Percentiles rank a stretch among this genome's conserved stretches.
Evolutionary conservation across 805 yeast genomes (phyloP).

Genomic region (Ogataea thermomethanolica): DNA sequence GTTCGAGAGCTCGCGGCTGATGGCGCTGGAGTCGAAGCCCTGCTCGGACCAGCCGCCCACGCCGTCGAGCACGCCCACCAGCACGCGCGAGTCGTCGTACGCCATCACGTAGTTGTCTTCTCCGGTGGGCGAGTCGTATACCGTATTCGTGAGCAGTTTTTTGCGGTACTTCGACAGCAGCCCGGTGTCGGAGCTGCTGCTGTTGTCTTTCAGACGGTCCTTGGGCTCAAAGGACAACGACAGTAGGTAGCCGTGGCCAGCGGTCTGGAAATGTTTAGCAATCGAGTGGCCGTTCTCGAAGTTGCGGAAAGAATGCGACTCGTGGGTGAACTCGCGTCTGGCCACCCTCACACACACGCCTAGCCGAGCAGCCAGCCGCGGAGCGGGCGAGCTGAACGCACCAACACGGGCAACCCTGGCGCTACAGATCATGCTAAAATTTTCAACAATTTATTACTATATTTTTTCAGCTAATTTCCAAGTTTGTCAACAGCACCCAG

Average conservation of each 20-base stretch:
- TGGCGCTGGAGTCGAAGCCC: conserved; percentile 86
- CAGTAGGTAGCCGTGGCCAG: conserved; percentile 43
- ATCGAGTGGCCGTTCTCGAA: conserved; percentile 30
- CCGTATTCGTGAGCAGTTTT: conserved; percentile 21
- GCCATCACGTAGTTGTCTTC: conserved; percentile 71
- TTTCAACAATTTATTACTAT: conserved; percentile 4
- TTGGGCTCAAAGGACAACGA: conserved; percentile 77
- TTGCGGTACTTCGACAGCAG: conserved; percentile 27
- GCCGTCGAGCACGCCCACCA: conserved; percentile 90
- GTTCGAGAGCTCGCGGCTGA: conserved; percentile 73
- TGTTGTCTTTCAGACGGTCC: conserved; percentile 50
- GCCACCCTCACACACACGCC: not conserved
- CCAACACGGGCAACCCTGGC: not conserved
- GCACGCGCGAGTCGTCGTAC: conserved; percentile 40
- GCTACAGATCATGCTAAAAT: conserved; percentile 1
- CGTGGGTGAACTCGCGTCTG: conserved; percentile 20
- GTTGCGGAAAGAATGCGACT: conserved; percentile 25
- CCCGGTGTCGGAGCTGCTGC: conserved; percentile 34
- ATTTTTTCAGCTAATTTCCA: conserved; percentile 22
- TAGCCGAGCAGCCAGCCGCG: not conserved
- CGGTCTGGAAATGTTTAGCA: conserved; percentile 23
- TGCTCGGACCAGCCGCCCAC: conserved; percentile 97
- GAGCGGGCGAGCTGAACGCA: not conserved
- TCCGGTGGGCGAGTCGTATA: conserved; percentile 58
- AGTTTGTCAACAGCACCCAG: conserved; percentile 60